Percentiles rank a stretch among this genome's conserved stretches.
Evolutionary conservation across 106 monocot species (phyloP).

Genomic region (Acorus calamus): DNA sequence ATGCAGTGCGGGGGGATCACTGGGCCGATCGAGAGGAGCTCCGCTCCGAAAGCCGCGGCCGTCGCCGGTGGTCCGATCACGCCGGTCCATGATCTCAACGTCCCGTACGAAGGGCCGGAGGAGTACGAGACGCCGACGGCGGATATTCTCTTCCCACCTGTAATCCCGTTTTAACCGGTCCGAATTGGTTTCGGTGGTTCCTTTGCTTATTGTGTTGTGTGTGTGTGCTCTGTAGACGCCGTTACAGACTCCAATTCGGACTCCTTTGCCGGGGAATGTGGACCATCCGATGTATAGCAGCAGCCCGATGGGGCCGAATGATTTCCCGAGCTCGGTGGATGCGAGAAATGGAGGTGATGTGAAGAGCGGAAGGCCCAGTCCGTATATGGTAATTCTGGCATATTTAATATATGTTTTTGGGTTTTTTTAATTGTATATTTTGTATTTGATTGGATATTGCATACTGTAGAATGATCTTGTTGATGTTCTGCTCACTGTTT

Average conservation of each 20-base stretch:
- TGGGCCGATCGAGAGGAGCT: constrained; percentile 43
- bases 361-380: constrained; percentile 61
- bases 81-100: constrained; percentile 90
- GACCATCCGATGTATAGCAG: constrained; percentile 52
- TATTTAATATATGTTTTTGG: too few relatives aligned
- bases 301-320: constrained; percentile 69
- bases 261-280: constrained; percentile 62
- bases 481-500: background rate
- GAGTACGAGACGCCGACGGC: constrained; percentile 98
- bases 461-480: too few relatives aligned
- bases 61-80: constrained; percentile 17
- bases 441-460: too few relatives aligned
- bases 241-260: constrained; percentile 76
- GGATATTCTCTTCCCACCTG: constrained; percentile 98
- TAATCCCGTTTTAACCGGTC: constrained; percentile 2
- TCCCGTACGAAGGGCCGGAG: constrained; percentile 84
- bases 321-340: constrained; percentile 59
- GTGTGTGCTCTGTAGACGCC: constrained; percentile 45
- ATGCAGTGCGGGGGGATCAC: constrained; percentile 65
- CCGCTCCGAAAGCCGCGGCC: constrained; percentile 12
- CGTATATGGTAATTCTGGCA: constrained; percentile 55
- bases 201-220: background rate
- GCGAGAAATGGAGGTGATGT: constrained; percentile 46
- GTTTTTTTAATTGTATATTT: too few relatives aligned
- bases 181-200: background rate